phyloP scores from a whole-genome alignment of 148 eudicot genomes.

The Chenopodium album region DNA sequence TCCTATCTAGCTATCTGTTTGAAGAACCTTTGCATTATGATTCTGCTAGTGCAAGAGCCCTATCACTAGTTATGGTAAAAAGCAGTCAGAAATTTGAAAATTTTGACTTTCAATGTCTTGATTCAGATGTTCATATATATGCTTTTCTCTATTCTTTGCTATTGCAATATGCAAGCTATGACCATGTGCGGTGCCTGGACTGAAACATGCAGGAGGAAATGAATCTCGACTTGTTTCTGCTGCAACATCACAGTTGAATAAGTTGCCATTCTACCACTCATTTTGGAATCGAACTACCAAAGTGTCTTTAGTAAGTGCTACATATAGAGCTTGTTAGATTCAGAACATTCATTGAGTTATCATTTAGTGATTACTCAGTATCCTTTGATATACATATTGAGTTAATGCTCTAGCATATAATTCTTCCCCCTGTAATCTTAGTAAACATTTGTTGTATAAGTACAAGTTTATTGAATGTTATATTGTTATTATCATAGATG shows the following conservation, averaged over 20 bases:
- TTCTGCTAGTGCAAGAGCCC: background rate
- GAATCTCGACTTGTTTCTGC: conserved; percentile 92
- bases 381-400: conserved; percentile 8
- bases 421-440: background rate
- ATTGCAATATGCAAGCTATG: conserved; percentile 7
- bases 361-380: background rate
- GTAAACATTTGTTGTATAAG: background rate
- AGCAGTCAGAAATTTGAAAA: background rate
- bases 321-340: background rate
- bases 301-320: conserved; percentile 70
- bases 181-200: conserved; percentile 7
- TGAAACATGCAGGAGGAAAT: conserved; percentile 69
- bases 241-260: conserved; percentile 74
- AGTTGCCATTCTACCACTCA: conserved; percentile 91
- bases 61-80: background rate
- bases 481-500: background rate
- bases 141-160: background rate
- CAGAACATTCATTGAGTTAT: background rate
- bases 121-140: background rate
- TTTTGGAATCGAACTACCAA: conserved; percentile 97
- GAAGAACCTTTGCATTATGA: background rate
- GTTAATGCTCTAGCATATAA: background rate
- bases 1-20: background rate
- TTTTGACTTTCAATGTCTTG: background rate
- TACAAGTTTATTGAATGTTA: background rate